Conservation (phyloP, 371 early-diverging fungal genomes). For the Capniomyces stellatus region DNA sequence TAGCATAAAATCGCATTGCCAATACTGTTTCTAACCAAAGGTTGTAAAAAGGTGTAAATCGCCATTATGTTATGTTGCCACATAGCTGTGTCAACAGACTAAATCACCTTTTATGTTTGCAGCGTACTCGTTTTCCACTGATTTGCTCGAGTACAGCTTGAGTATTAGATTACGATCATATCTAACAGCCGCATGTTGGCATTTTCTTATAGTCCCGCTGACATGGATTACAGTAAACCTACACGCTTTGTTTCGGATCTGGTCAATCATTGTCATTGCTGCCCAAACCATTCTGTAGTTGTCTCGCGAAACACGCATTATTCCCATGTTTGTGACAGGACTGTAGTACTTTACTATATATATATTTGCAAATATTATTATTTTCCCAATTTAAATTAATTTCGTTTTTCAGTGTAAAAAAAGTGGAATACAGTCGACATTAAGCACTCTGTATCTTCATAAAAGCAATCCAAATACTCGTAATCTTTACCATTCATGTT, state of each 20-base stretch:
- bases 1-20: too few relatives aligned
- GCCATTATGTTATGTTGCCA: too few relatives aligned
- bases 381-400: neutral
- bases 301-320: slow-evolving; percentile 39
- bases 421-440: neutral
- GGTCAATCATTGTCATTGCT: slow-evolving; percentile 31
- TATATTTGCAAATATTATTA: too few relatives aligned
- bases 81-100: too few relatives aligned
- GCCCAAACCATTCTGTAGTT: slow-evolving; percentile 35
- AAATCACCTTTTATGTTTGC: too few relatives aligned
- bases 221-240: slow-evolving; percentile 35
- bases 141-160: neutral
- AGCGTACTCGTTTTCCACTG: neutral
- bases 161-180: slow-evolving; percentile 29
- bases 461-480: too few relatives aligned
- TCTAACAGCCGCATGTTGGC: slow-evolving; percentile 31
- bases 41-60: too few relatives aligned
- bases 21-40: too few relatives aligned
- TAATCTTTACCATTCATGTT: slow-evolving; percentile 21
- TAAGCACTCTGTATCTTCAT: neutral
- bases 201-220: slow-evolving; percentile 38
- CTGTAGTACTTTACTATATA: slow-evolving; percentile 39
- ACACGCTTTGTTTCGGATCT: slow-evolving; percentile 24
- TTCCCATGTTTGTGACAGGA: slow-evolving; percentile 36
- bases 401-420: neutral